Evolutionary conservation across 108 stramenopile species (phyloP).

Genomic region (Pelagomonas calceolata): DNA sequence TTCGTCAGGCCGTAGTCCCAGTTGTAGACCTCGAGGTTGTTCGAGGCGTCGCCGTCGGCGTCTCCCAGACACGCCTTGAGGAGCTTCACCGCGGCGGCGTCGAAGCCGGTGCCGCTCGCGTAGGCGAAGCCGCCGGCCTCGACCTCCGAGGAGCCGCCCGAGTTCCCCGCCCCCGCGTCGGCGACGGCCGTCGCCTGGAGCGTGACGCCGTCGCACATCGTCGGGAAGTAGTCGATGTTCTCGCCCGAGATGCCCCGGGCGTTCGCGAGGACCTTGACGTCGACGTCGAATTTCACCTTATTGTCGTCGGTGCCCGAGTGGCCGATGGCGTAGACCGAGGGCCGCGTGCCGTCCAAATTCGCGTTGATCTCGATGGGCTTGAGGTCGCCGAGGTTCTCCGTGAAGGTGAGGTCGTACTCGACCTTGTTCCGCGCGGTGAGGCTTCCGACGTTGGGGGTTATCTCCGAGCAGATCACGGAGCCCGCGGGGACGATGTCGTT

Average conservation of each 20-base stretch:
- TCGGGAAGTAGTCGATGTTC: conserved; percentile 42
- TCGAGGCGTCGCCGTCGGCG: conserved; percentile 42
- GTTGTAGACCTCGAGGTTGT: conserved; percentile 52
- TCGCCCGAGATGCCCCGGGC: conserved; percentile 46
- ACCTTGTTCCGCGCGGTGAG: too few species aligned
- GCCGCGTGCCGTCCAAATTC: conserved; percentile 40
- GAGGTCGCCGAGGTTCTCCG: conserved; percentile 40
- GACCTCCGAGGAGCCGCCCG: too few species aligned
- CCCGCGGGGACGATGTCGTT: conserved; percentile 36
- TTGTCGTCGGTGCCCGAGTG: not conserved
- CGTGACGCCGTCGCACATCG: conserved; percentile 35
- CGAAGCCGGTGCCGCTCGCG: not conserved
- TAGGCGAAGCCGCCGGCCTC: too few species aligned
- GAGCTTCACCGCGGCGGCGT: conserved; percentile 29
- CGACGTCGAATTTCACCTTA: not conserved
- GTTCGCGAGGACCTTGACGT: conserved; percentile 16
- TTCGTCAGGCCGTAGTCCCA: conserved; percentile 44
- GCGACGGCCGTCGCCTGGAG: conserved; percentile 35
- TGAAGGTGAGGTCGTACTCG: conserved; percentile 34
- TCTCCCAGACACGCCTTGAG: conserved; percentile 54
- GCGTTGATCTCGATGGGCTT: conserved; percentile 36
- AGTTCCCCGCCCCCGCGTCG: conserved; percentile 8
- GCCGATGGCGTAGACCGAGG: conserved; percentile 13
- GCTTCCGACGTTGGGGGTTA: too few species aligned
- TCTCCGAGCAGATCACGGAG: conserved; percentile 27